Percentiles rank a stretch among this genome's conserved stretches.
Evolutionary conservation across 1,139 yeast genomes (phyloP).

Genomic region (Diutina catenulata): DNA sequence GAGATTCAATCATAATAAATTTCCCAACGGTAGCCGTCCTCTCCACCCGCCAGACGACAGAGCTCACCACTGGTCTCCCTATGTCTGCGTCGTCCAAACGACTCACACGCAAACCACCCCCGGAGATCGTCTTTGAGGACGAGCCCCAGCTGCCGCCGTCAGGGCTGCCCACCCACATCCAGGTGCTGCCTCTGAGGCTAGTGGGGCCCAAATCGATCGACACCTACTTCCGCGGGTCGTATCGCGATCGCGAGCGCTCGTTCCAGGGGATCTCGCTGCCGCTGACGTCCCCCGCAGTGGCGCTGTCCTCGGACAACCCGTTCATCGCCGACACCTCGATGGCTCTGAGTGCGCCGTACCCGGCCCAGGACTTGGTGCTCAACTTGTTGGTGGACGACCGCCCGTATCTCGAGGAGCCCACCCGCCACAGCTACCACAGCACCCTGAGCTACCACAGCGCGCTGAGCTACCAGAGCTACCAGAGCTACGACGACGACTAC

Average conservation of each 20-base stretch:
- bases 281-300: background rate
- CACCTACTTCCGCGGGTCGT: background rate
- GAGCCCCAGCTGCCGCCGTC: background rate
- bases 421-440: background rate
- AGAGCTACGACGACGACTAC: background rate
- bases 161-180: background rate
- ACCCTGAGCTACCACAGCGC: background rate
- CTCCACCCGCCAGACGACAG: no score
- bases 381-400: background rate
- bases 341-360: background rate
- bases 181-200: slow-evolving; percentile 3
- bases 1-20: no score
- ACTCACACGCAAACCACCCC: background rate
- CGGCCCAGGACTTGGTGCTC: background rate
- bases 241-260: slow-evolving; percentile 1
- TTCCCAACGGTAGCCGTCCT: no score
- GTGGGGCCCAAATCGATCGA: slow-evolving; percentile 4
- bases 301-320: background rate
- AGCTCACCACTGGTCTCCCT: no score
- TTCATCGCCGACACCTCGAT: background rate
- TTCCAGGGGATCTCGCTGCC: background rate
- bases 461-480: background rate
- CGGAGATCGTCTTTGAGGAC: background rate
- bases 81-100: no score
- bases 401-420: background rate